Evolutionary conservation across 768 basidiomycete genomes (phyloP), one percentile per base, ranked within the genome.

Genomic region (Boletus pseudopeckii): DNA sequence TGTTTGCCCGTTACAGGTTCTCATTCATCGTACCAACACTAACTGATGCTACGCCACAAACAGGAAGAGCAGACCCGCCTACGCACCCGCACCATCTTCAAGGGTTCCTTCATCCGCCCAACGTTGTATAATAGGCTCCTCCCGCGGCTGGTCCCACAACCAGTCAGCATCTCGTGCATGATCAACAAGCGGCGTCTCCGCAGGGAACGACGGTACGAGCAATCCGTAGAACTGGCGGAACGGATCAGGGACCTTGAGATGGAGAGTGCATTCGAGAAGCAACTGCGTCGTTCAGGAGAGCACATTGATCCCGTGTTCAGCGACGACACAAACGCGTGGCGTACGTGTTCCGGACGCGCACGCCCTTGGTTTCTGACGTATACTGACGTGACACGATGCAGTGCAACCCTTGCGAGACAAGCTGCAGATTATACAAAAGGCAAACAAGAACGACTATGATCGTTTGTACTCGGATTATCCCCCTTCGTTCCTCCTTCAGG

Each of bases 81-180:
- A 37, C 77, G 73, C 36, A 79, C 75, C 20, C 80, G 84, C 4
- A 85, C 88, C 13, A 84, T 86, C 33, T 69, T 92, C 54, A 92
- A 89, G 7, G 88, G 91, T 5, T 78, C 76, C 2, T 80, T 81
- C 65, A 65, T 92, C n/a, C 82, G 81, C 11, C 80, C 91, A 0
- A 77, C 85, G 0, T 48, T 80, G 8, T 81, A 71, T 69, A 82
- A 92, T 64, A 75, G 72, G 0, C 90, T 92, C 1, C 78, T 97
- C 14, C 92, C 92, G 0, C 82, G 90, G 0, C 73, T 97, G 60
- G 82, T 79, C 38, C 91, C 90, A 1, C 92, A 96, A 57, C 94
- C 95, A 0, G 60, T 71, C 5, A 74, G 78, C n/a, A 80, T 93
- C 42, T 77, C 80, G 2, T 78, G 80, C 66, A 90, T 93, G 74